Evolutionary conservation across 768 basidiomycete species (phyloP), one percentile per base, ranked within the genome.

Genomic region (Lactifluus piperatus): DNA sequence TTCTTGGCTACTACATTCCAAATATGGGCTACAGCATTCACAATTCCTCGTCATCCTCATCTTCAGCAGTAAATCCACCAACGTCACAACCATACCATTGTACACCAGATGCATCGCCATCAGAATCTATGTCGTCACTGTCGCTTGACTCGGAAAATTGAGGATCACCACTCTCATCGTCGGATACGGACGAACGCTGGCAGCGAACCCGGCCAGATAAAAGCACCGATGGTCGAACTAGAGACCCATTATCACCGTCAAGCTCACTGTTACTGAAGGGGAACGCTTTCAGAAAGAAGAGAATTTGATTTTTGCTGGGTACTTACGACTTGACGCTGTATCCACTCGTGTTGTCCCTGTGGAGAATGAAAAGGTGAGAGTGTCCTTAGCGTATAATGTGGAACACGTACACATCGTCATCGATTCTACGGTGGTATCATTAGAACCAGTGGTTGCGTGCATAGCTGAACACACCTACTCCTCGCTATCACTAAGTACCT

Each of bases 291-390:
- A 26, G 20, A 34, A 39, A 60, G 2, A 18, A 9, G 5, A 29
- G 16, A 30, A 30, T 22, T 3, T 16, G 11, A 8, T 36, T 9
- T 24, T 36, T 3, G 18, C 24, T 41, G 30, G n/a, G 8, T 26
- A 60, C 58, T 50, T 60, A 60, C 58, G 53, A 60, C n/a, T 55
- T 11, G 30, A 30, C 45, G 14, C 32, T 37, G 20, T 22, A n/a
- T 14, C 30, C 24, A 20, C 22, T 2, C 11, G 14, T 41, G 34
- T 51, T 29, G 20, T 60, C 44, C 43, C 54, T 60, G 44, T 11
- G 32, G 4, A 24, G 2, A 44, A 51, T 16, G 5, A 16, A 5
- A 30, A 26, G 10, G 47, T 24, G 30, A 50, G 41, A n/a, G 4
- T n/a, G 18, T 34, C 47, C 30, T 18, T 32, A 5, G 16, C 8